These are phyloP conservation scores for Scenedesmus sp. DNA, from an alignment of 163 green algal species.

Conservation along the genomic window DNA sequence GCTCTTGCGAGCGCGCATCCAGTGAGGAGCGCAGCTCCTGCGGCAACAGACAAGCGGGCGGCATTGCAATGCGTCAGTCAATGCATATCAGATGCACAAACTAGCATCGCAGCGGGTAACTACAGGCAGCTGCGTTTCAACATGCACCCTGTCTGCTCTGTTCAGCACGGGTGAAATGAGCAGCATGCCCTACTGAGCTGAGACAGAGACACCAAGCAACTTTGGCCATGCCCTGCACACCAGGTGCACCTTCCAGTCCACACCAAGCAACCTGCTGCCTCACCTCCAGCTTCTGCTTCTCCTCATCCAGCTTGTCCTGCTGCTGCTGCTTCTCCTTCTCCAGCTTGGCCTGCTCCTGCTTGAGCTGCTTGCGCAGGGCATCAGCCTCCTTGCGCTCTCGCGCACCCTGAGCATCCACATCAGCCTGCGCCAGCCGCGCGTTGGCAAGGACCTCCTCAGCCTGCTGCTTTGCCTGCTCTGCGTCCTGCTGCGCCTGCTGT, in stretches of 20 bases:
- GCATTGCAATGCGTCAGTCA: background rate
- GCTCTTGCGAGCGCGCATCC: conserved; percentile 10
- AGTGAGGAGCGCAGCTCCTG: conserved; percentile 1
- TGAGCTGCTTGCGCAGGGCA: background rate
- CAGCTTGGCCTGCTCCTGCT: conserved; percentile 5
- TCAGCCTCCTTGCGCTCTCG: background rate
- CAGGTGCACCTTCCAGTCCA: background rate
- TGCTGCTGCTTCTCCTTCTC: background rate
- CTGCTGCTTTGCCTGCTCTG: conserved; percentile 14
- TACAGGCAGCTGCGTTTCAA: background rate
- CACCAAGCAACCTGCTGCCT: background rate
- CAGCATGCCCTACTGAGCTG: background rate
- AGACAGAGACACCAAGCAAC: background rate
- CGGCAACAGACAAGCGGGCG: background rate
- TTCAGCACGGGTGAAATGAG: background rate
- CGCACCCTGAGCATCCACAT: background rate
- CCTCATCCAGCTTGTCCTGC: background rate
- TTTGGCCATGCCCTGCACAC: background rate
- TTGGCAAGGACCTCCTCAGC: background rate
- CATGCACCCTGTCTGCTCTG: background rate
- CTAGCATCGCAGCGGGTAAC: background rate
- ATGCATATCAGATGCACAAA: background rate
- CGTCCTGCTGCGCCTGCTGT: background rate
- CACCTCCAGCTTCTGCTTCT: conserved; percentile 14
- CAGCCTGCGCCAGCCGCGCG: background rate